Evolutionary conservation across 495 filamentous ascomycete species (phyloP), one percentile per base, ranked within the genome.

Genomic region (Parathielavia appendiculata): DNA sequence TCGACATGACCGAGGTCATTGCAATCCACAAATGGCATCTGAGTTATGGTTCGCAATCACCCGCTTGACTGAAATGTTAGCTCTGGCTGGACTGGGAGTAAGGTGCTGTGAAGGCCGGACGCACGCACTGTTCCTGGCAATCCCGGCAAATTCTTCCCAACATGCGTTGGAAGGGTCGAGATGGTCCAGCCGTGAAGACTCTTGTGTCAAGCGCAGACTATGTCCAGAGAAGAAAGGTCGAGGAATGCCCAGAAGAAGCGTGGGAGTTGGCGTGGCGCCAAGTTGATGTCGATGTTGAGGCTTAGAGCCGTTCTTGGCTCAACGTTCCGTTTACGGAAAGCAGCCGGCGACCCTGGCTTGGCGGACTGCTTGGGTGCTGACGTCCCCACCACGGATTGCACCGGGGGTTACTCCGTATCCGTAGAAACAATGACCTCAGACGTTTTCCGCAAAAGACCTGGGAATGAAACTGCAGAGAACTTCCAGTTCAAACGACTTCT

Each of bases 1-100:
- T 63, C 40, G 64, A 63, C 67, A 69, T 69, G 62, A 48, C 40
- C 34, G 48, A 17, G 34, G 22, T 32, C 53, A 34, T 41, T 41
- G 50, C 58, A 38, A 51, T 44, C 49, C 59, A 56, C 55, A 17
- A 32, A 54, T 26, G 41, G 51, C 50, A 58, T 56, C 20, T 45
- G 44, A 32, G 20, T 59, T 50, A 44, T 13, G 40, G 35, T 56
- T 57, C 53, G 30, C 40, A 23, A 26, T 26, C 14, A 47, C 35
- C 50, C 22, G 16, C 45, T 45, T 52, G 23, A 48, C 48, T 36
- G 14, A 34, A 40, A 14, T 12, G 52, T 61, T 56, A 61, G 63
- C 48, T 45, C 16, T 17, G n/a, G 30, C 50, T 32, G 26, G 17
- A 47, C 23, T 12, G 48, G 26, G 23, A 5, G 50, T 20, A 47